Evolutionary conservation across 2,329 filamentous ascomycete species (phyloP).

Genomic region (Ceratocystis eucalypticola): DNA sequence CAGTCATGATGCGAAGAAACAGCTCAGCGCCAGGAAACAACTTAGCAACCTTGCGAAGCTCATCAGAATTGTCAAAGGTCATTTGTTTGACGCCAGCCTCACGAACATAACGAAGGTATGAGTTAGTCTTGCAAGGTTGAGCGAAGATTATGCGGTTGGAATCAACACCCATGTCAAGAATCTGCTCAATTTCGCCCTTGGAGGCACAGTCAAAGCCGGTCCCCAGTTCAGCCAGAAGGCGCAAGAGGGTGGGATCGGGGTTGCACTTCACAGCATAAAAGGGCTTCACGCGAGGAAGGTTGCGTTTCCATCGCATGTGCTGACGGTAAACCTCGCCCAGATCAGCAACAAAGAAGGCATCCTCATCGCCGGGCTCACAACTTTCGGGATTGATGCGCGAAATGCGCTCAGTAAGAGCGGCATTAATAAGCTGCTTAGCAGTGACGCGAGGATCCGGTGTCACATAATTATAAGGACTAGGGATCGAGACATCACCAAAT

Average conservation of each 20-base stretch:
- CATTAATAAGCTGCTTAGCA: conserved; percentile 69
- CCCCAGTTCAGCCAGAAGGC: conserved; percentile 74
- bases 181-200: conserved; percentile 91
- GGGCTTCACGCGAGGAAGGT: conserved; percentile 80
- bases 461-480: conserved; percentile 20
- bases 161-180: conserved; percentile 68
- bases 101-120: conserved; percentile 83
- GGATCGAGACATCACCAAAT: conserved; percentile 22
- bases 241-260: conserved; percentile 77
- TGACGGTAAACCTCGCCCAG: conserved; percentile 97
- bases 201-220: conserved; percentile 97
- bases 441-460: conserved; percentile 22
- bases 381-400: conserved; percentile 71
- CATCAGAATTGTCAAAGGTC: conserved; percentile 98
- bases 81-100: conserved; percentile 83
- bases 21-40: conserved; percentile 81
- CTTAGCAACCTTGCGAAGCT: conserved; percentile 94
- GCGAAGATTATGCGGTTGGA: conserved; percentile 94
- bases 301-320: conserved; percentile 95
- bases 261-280: conserved; percentile 99
- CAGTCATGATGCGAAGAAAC: conserved; percentile 86
- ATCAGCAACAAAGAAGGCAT: conserved; percentile 96
- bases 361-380: conserved; percentile 86
- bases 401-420: conserved; percentile 75
- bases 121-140: conserved; percentile 98